Evolutionary conservation across 2,329 filamentous ascomycete species (phyloP).

Genomic region (Fusarium falciforme): DNA sequence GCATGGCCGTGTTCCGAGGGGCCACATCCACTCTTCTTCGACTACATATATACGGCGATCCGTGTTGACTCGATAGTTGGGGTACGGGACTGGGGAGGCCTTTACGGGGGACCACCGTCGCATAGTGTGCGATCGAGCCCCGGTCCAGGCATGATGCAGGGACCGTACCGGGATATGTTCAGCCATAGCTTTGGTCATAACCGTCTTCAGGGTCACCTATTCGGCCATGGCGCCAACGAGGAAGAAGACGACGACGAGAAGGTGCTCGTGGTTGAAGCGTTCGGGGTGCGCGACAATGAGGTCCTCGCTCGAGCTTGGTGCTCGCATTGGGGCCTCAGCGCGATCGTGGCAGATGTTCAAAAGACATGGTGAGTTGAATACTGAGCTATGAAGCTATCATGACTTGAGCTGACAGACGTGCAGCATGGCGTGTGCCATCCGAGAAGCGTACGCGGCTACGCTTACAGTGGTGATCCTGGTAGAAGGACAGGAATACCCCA

Average conservation of each 20-base stretch:
- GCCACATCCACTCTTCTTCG: constrained; percentile 78
- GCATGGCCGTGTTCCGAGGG: constrained; percentile 73
- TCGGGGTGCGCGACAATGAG: constrained; percentile 80
- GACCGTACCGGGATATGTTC: constrained; percentile 42
- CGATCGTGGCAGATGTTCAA: constrained; percentile 75
- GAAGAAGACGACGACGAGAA: constrained; percentile 68
- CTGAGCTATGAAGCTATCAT: neutral
- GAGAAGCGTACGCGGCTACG: constrained; percentile 80
- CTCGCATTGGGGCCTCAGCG: constrained; percentile 78
- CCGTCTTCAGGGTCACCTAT: constrained; percentile 23
- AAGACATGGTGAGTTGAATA: constrained; percentile 70
- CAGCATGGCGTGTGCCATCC: constrained; percentile 78
- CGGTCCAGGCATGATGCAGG: constrained; percentile 44
- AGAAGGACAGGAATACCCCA: constrained; percentile 59
- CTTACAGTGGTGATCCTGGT: constrained; percentile 78
- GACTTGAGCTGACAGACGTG: constrained; percentile 18
- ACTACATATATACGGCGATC: constrained; percentile 71
- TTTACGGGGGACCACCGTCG: constrained; percentile 49
- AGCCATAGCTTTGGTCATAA: constrained; percentile 39
- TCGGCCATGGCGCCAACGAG: constrained; percentile 45
- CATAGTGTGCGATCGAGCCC: constrained; percentile 52
- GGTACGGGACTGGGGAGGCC: constrained; percentile 72
- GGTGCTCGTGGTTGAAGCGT: constrained; percentile 78
- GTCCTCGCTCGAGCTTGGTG: constrained; percentile 83
- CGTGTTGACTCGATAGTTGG: constrained; percentile 73